Base-by-base conservation (phyloP, 345 rosid genomes). In the Odontarrhena argentea region DNA sequence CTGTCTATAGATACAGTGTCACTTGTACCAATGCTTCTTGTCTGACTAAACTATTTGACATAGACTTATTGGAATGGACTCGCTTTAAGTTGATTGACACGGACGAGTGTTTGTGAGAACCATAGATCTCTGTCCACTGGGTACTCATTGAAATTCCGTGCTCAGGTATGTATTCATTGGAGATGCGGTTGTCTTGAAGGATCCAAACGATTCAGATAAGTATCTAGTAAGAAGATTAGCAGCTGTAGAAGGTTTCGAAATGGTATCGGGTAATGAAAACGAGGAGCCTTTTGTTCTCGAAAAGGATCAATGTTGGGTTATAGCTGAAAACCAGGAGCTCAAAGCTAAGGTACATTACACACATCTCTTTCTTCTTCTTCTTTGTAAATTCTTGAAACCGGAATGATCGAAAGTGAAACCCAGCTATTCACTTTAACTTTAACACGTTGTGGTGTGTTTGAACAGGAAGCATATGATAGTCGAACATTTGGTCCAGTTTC, bases 391-490 rank as follows among this genome's bases (percentile, higher is more conserved):
- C 14, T 37, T 38, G 56, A 50, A 35, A 46, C 18, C 7, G 40
- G n/a, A 10, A 51, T 34, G 9, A 70, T 63, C 24, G 24, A 15
- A 56, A 37, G 11, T 5, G 8, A 30, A 15, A 35, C 45, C 34
- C n/a, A n/a, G 9, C 15, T 11, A 22, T 40, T 14, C n/a, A n/a
- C 6, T 26, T 4, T 49, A n/a, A 42, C 36, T 37, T 38, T 12
- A 32, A 18, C 11, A 13, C 28, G 9, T 0, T 26, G 37, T 58
- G 49, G 49, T 71, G 57, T 63, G 13, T 63, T 25, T 51, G 54
- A 70, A 59, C 83, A 91, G 97, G 96, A 94, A 75, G 96, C 96
- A 41, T 77, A 80, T 61, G 99, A 94, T 70, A 94, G 99, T 71
- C 80, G 99, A 74, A 64, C 58, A 41, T 94, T 86, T 74, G 99